Conservation (phyloP, 2,329 filamentous ascomycete genomes). For the Nemania sp. region DNA sequence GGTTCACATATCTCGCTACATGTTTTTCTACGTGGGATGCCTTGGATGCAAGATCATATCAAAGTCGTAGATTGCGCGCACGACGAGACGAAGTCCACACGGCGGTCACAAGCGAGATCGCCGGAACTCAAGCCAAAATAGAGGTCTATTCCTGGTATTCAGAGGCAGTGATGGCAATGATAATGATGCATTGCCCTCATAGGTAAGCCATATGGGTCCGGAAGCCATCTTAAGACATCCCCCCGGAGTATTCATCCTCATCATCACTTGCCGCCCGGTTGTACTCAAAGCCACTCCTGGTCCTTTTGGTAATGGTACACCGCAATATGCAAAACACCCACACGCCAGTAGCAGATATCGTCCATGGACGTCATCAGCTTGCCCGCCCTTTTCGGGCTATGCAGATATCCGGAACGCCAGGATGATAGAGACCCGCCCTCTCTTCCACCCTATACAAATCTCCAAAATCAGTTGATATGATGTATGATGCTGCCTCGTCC, state of each 20-base stretch:
- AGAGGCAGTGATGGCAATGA: neutral
- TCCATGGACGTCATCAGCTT: slow-evolving; percentile 22
- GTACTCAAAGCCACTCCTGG: neutral
- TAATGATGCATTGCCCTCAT: no score
- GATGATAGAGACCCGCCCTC: slow-evolving; percentile 28
- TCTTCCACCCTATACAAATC: slow-evolving; percentile 24
- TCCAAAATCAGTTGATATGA: slow-evolving; percentile 22
- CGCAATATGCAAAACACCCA: slow-evolving; percentile 23
- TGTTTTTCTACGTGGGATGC: neutral
- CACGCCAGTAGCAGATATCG: slow-evolving; percentile 15
- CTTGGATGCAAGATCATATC: neutral
- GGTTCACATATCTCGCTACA: neutral
- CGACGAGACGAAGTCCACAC: neutral
- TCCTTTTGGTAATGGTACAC: slow-evolving; percentile 24
- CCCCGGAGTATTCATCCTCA: neutral
- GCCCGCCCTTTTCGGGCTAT: slow-evolving; percentile 32
- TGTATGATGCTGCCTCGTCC: slow-evolving; percentile 35
- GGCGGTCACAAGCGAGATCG: neutral
- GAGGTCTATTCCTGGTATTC: slow-evolving; percentile 13
- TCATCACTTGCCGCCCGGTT: neutral
- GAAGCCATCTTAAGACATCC: neutral
- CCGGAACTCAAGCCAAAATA: slow-evolving; percentile 5
- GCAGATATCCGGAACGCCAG: slow-evolving; percentile 38
- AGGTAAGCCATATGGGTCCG: neutral
- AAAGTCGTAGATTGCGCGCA: neutral